Percentiles rank a stretch among this genome's conserved stretches.
Conservation (phyloP, 805 yeast species). For the Candida suzukii region DNA sequence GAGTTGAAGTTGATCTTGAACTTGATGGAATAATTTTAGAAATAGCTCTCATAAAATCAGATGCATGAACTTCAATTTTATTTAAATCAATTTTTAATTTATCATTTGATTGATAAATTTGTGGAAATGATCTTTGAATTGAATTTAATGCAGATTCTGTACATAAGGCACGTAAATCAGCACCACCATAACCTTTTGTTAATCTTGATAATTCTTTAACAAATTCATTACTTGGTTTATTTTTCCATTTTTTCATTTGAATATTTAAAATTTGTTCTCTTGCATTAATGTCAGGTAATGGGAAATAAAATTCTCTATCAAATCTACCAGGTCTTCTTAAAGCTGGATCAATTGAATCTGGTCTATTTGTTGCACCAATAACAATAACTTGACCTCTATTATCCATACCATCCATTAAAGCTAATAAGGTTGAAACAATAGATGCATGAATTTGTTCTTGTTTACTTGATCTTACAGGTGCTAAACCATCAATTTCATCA, state of each 20-base stretch:
- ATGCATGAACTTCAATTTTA: conserved; percentile 63
- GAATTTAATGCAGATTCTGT: conserved; percentile 93
- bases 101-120: conserved; percentile 71
- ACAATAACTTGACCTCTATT: conserved; percentile 97
- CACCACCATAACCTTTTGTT: conserved; percentile 98
- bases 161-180: conserved; percentile 88
- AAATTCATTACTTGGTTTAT: conserved; percentile 55
- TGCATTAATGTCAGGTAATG: conserved; percentile 78
- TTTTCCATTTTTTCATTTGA: conserved; percentile 86
- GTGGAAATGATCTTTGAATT: conserved; percentile 89
- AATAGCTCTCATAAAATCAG: conserved; percentile 80
- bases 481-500: conserved; percentile 97
- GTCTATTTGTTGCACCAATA: conserved; percentile 96
- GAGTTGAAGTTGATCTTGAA: conserved; percentile 66
- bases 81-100: conserved; percentile 70
- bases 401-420: conserved; percentile 99
- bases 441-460: conserved; percentile 99
- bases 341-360: conserved; percentile 98
- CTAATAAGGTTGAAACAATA: conserved; percentile 89
- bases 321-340: conserved; percentile 94
- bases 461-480: conserved; percentile 94
- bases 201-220: conserved; percentile 61
- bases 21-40: conserved; percentile 89
- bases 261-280: conserved; percentile 73
- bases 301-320: conserved; percentile 94